Evolutionary conservation across 169 alveolate genomes (phyloP).

Genomic region (Plasmodium gallinaceum): DNA sequence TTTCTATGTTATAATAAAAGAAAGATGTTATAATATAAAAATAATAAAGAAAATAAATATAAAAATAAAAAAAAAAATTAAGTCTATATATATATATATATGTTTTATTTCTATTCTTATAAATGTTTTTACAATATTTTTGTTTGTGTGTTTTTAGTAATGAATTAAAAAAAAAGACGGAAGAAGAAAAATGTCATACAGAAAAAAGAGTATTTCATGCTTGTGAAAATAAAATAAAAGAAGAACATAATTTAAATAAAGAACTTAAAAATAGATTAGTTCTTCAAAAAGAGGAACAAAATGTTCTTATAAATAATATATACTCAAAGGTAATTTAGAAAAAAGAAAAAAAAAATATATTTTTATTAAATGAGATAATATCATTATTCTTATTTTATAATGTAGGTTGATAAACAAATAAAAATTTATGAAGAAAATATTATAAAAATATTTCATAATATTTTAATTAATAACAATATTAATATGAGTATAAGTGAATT

Average conservation of each 20-base stretch:
- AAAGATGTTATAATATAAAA: no score
- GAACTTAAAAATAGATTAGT: constrained; percentile 12
- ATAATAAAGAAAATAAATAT: not conserved
- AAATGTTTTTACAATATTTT: not conserved
- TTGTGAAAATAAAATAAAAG: constrained; percentile 23
- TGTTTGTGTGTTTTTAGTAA: constrained; percentile 4
- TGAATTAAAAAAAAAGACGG: constrained; percentile 18
- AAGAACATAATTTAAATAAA: constrained; percentile 33
- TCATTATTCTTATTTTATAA: constrained; percentile 3
- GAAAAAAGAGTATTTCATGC: not conserved
- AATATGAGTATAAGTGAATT: constrained; percentile 12
- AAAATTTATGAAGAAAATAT: constrained; percentile 66
- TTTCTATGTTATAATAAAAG: no score
- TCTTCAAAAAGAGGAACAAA: constrained; percentile 12
- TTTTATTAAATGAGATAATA: no score
- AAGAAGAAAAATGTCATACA: not conserved
- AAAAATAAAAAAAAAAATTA: not conserved
- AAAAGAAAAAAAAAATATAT: constrained; percentile 7
- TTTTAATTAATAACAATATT: constrained; percentile 22
- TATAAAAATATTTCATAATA: constrained; percentile 36
- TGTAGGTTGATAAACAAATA: constrained; percentile 64
- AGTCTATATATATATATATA: not conserved
- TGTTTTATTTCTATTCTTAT: not conserved
- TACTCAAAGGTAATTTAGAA: constrained; percentile 38
- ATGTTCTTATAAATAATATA: constrained; percentile 14